Conservation (phyloP, 441 rosid species). For the Erodium moschatum region DNA sequence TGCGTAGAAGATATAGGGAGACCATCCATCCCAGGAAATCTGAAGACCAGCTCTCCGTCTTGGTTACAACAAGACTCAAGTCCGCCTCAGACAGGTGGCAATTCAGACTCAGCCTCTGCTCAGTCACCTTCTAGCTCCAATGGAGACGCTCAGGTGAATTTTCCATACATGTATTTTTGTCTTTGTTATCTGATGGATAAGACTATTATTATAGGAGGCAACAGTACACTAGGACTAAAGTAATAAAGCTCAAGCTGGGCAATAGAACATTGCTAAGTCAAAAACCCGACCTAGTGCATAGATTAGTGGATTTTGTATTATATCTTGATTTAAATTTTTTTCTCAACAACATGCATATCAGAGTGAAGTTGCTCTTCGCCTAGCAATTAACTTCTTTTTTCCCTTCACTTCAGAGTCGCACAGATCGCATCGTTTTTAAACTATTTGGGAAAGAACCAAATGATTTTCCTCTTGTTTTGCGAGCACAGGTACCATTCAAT, state of each 20-base stretch:
- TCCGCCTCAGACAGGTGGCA: constrained; percentile 84
- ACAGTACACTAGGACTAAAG: neutral
- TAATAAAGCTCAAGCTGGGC: neutral
- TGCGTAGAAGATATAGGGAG: constrained; percentile 65
- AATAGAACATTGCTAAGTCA: too few species aligned
- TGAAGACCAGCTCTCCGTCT: constrained; percentile 53
- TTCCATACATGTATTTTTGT: neutral
- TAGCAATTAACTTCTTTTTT: constrained; percentile 10
- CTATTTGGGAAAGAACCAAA: constrained; percentile 88
- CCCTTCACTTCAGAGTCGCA: constrained; percentile 59
- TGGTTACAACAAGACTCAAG: constrained; percentile 78
- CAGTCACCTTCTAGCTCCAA: constrained; percentile 88
- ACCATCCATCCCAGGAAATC: constrained; percentile 51
- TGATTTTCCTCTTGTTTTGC: constrained; percentile 71
- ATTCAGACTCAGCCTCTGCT: constrained; percentile 90
- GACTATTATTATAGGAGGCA: constrained; percentile 8
- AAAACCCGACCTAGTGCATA: too few species aligned
- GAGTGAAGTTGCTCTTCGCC: constrained; percentile 10
- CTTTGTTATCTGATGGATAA: neutral
- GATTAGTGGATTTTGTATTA: neutral
- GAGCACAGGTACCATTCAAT: constrained; percentile 57
- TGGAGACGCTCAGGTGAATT: constrained; percentile 71
- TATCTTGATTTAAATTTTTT: neutral
- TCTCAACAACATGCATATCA: neutral
- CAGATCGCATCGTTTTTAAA: constrained; percentile 77